A percentile compares a stretch with the other conserved stretches of the same genome.
These are phyloP conservation scores for Taphrina pruni DNA, from an alignment of 1,139 yeast genomes.

Conservation along the genomic window DNA sequence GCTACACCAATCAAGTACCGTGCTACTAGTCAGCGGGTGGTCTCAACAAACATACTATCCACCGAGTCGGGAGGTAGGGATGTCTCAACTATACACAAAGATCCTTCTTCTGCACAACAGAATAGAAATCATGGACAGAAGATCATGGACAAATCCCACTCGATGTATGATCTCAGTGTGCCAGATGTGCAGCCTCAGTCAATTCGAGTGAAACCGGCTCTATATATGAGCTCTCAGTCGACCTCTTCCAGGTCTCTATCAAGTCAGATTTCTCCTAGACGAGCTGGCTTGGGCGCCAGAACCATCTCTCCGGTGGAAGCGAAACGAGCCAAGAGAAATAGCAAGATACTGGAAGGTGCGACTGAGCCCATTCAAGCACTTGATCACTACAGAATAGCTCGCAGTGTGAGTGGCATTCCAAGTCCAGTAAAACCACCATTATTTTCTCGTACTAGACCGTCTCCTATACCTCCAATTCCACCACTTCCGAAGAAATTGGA, in stretches of 20 bases:
- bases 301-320: conserved; percentile 35
- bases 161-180: conserved; percentile 1
- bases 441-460: conserved; percentile 14
- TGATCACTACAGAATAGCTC: background rate
- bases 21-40: background rate
- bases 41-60: background rate
- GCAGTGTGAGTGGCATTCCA: conserved; percentile 31
- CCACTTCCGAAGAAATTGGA: conserved; percentile 20
- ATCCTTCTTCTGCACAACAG: background rate
- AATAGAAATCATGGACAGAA: background rate
- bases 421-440: conserved; percentile 26
- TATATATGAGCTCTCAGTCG: conserved; percentile 22
- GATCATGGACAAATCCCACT: conserved; percentile 8
- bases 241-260: conserved; percentile 26
- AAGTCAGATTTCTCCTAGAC: conserved; percentile 28
- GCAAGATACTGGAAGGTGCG: conserved; percentile 2
- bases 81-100: background rate
- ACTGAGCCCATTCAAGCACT: background rate
- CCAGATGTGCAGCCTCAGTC: background rate
- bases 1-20: background rate
- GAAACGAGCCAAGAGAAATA: conserved; percentile 25
- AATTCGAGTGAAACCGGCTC: background rate
- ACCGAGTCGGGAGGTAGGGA: background rate
- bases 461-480: conserved; percentile 36
- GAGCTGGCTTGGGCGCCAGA: conserved; percentile 35